These are phyloP conservation scores for Nyctanthes arbortristis DNA, from an alignment of 257 asterid genomes.

Conservation along the genomic window DNA sequence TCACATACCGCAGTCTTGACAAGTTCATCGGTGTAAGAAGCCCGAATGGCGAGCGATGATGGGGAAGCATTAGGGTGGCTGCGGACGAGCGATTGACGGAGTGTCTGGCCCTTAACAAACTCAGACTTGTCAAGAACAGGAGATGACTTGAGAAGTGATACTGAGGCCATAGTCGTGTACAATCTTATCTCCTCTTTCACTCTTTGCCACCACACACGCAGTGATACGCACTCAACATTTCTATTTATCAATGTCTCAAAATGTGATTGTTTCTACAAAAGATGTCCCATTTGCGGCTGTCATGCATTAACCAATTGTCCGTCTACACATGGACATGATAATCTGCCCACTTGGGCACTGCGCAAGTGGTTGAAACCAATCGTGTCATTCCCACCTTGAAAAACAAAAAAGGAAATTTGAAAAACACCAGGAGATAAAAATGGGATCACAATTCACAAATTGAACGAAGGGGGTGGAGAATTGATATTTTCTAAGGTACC, in stretches of 20 bases:
- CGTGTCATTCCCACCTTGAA: slow-evolving; percentile 33
- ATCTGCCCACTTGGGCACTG: slow-evolving; percentile 30
- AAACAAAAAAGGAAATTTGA: neutral
- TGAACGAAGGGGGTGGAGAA: too few relatives aligned
- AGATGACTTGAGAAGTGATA: slow-evolving; percentile 83
- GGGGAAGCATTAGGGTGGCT: slow-evolving; percentile 42
- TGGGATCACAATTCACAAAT: neutral
- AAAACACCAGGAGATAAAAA: neutral
- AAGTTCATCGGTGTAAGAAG: slow-evolving; percentile 88
- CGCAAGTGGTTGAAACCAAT: slow-evolving; percentile 39
- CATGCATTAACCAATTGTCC: slow-evolving; percentile 48
- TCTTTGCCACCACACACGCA: slow-evolving; percentile 48
- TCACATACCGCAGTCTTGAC: slow-evolving; percentile 77
- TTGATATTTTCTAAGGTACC: neutral
- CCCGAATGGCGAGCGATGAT: slow-evolving; percentile 54
- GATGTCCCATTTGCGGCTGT: slow-evolving; percentile 74
- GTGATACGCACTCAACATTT: slow-evolving; percentile 9
- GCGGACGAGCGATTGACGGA: slow-evolving; percentile 63
- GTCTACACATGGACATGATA: slow-evolving; percentile 36
- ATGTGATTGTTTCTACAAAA: slow-evolving; percentile 21
- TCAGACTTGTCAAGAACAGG: slow-evolving; percentile 76
- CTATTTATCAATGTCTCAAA: slow-evolving; percentile 26
- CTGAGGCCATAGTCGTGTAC: slow-evolving; percentile 66
- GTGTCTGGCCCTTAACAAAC: slow-evolving; percentile 66
- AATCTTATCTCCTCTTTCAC: slow-evolving; percentile 58